Conservation (phyloP, 352 stramenopile genomes). For the Pilasporangium apinafurcum region DNA sequence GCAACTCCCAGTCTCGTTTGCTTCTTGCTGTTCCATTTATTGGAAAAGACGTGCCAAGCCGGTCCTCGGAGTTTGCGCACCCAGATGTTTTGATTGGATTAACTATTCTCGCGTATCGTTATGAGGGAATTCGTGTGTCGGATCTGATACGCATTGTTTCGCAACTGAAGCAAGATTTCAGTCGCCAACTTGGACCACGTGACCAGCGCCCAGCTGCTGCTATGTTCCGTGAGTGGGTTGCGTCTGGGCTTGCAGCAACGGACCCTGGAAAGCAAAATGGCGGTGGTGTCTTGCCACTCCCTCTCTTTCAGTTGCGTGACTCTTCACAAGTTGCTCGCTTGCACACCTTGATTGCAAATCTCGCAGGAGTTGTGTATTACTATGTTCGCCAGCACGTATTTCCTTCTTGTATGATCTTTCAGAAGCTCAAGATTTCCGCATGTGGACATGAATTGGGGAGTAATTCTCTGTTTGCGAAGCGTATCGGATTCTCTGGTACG, state of each 20-base stretch:
- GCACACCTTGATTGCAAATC: constrained; percentile 91
- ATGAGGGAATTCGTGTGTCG: constrained; percentile 82
- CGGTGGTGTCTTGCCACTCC: constrained; percentile 86
- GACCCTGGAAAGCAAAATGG: constrained; percentile 10
- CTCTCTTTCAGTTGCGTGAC: constrained; percentile 97
- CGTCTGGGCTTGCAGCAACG: constrained; percentile 28
- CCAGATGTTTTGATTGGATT: constrained; percentile 95
- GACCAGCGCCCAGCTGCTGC: constrained; percentile 72
- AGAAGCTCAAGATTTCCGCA: constrained; percentile 98
- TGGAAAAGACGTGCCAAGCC: constrained; percentile 98
- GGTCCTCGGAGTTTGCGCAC: constrained; percentile 98
- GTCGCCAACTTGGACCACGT: constrained; percentile 71
- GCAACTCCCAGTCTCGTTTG: constrained; percentile 94
- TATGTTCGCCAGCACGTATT: constrained; percentile 98
- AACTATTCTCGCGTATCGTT: constrained; percentile 88
- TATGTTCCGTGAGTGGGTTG: constrained; percentile 78
- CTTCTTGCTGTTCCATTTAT: constrained; percentile 98
- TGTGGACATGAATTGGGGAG: constrained; percentile 99
- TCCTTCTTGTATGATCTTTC: constrained; percentile 98
- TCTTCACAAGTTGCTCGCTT: constrained; percentile 93
- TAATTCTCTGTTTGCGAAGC: constrained; percentile 95
- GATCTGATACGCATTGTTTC: constrained; percentile 85
- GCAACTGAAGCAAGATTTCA: constrained; percentile 86
- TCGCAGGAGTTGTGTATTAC: constrained; percentile 95
- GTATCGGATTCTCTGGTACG: constrained; percentile 99